Conservation (phyloP, 805 yeast genomes). For the Tetrapisispora namnaoensis region DNA sequence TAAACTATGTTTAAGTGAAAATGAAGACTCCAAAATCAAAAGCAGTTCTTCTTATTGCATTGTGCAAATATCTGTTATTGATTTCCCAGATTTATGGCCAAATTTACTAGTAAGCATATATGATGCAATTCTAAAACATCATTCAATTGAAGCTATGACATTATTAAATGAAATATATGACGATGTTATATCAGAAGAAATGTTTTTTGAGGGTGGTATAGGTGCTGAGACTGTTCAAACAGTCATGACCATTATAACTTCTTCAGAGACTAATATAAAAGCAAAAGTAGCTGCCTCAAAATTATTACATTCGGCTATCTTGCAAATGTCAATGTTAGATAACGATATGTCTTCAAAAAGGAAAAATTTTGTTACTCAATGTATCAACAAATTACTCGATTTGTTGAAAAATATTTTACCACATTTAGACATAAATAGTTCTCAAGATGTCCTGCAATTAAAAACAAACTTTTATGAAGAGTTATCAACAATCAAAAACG, state of each 20-base stretch:
- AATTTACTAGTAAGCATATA: slow-evolving; percentile 44
- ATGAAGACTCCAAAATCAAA: slow-evolving; percentile 49
- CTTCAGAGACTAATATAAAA: slow-evolving; percentile 24
- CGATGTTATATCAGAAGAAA: slow-evolving; percentile 77
- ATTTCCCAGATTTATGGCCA: slow-evolving; percentile 97
- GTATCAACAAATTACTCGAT: slow-evolving; percentile 12
- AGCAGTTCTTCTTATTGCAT: slow-evolving; percentile 63
- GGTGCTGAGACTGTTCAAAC: slow-evolving; percentile 47
- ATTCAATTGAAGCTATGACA: slow-evolving; percentile 42
- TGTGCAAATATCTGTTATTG: slow-evolving; percentile 78
- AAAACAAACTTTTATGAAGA: slow-evolving; percentile 16
- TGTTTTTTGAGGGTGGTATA: slow-evolving; percentile 69
- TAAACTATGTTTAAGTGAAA: slow-evolving; percentile 33
- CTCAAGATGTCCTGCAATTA: slow-evolving; percentile 5
- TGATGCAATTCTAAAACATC: slow-evolving; percentile 27
- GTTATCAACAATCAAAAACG: slow-evolving; percentile 14
- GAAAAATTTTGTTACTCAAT: slow-evolving; percentile 11
- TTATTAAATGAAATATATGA: slow-evolving; percentile 71
- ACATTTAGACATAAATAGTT: slow-evolving; percentile 2
- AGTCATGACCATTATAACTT: slow-evolving; percentile 34
- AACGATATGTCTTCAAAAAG: slow-evolving; percentile 11
- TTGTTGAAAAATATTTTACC: slow-evolving; percentile 9
- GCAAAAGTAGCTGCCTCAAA: slow-evolving; percentile 40
- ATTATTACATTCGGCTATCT: slow-evolving; percentile 44
- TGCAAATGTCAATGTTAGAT: slow-evolving; percentile 35